phyloP scores from a whole-genome alignment of 2,329 filamentous ascomycete genomes.

The Dryadomyces quercus-mongolicae region DNA sequence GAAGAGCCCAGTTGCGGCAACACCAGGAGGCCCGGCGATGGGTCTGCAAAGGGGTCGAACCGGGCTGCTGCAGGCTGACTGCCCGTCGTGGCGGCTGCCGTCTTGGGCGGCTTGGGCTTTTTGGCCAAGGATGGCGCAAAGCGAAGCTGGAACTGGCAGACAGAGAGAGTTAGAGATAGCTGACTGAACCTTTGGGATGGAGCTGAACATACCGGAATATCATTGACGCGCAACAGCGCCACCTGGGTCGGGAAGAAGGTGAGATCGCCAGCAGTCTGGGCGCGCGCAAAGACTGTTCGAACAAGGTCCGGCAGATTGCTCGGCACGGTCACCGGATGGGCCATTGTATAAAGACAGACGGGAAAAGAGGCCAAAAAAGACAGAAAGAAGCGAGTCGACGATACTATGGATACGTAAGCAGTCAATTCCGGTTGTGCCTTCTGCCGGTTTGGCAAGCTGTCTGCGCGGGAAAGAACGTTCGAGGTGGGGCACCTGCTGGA shows the following conservation, averaged over 20 bases:
- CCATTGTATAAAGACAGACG: background rate
- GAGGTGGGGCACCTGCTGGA: background rate
- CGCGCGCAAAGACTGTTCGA: slow-evolving; percentile 33
- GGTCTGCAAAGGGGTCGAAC: slow-evolving; percentile 54
- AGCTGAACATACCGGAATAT: slow-evolving; percentile 25
- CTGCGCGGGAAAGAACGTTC: background rate
- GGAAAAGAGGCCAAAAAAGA: background rate
- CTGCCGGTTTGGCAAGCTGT: background rate
- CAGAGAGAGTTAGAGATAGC: background rate
- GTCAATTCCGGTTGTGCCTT: background rate
- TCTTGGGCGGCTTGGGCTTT: slow-evolving; percentile 45
- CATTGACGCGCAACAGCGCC: slow-evolving; percentile 29
- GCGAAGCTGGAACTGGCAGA: slow-evolving; percentile 54
- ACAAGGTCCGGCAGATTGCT: slow-evolving; percentile 39
- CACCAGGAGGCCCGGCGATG: slow-evolving; percentile 40
- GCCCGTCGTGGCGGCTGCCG: slow-evolving; percentile 40
- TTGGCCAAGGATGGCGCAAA: slow-evolving; percentile 57
- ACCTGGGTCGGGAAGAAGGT: slow-evolving; percentile 43
- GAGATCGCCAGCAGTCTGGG: slow-evolving; percentile 34
- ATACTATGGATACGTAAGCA: no score
- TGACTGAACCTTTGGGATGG: no score
- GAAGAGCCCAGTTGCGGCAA: slow-evolving; percentile 25
- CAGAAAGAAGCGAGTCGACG: no score
- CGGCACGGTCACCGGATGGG: slow-evolving; percentile 25
- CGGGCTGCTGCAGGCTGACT: slow-evolving; percentile 20